phyloP scores from a whole-genome alignment of 2,329 filamentous ascomycete genomes.

The Pyrenochaeta sp. region DNA sequence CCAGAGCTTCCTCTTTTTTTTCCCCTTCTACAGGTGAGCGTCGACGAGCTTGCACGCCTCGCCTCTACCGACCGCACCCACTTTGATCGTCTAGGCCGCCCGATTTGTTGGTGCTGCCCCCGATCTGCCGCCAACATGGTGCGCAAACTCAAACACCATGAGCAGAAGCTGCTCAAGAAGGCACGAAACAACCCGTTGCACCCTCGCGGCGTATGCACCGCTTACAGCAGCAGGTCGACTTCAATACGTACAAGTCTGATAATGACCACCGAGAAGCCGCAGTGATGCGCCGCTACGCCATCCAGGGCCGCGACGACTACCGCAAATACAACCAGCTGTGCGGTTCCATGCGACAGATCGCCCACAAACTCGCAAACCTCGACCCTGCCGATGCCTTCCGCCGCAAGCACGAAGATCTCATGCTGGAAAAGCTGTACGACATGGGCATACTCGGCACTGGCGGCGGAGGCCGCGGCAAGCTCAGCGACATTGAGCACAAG shows the following conservation, averaged over 20 bases:
- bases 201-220: neutral
- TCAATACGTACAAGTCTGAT: slow-evolving; percentile 92
- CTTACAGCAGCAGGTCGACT: slow-evolving; percentile 69
- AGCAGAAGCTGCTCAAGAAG: slow-evolving; percentile 90
- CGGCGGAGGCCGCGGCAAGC: slow-evolving; percentile 68
- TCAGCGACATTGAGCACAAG: slow-evolving; percentile 79
- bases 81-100: neutral
- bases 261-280: slow-evolving; percentile 82
- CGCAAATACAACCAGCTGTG: slow-evolving; percentile 57
- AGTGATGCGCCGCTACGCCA: slow-evolving; percentile 85
- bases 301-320: slow-evolving; percentile 86
- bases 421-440: slow-evolving; percentile 91
- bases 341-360: slow-evolving; percentile 83
- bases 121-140: slow-evolving; percentile 74
- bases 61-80: too few relatives aligned
- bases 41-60: too few relatives aligned
- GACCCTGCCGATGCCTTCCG: slow-evolving; percentile 80
- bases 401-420: slow-evolving; percentile 82
- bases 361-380: slow-evolving; percentile 84
- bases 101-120: too few relatives aligned
- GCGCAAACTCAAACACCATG: slow-evolving; percentile 90
- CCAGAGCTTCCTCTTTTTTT: slow-evolving; percentile 26
- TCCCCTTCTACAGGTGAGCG: too few relatives aligned
- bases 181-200: slow-evolving; percentile 3
- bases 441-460: slow-evolving; percentile 84